These are phyloP conservation scores for Uronychia binucleata DNA, from an alignment of 73 alveolate genomes.

Conservation along the genomic window DNA sequence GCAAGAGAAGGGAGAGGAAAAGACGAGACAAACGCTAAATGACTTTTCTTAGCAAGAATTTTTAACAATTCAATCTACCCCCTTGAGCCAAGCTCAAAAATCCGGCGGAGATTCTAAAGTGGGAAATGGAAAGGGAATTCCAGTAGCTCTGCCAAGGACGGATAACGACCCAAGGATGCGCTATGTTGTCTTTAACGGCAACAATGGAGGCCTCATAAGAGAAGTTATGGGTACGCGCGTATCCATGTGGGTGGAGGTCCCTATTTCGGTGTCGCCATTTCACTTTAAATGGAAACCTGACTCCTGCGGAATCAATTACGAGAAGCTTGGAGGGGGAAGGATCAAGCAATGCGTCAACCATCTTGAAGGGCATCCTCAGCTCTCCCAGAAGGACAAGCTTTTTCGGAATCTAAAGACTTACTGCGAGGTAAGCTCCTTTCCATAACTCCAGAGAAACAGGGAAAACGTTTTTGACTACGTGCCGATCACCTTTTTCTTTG, in stretches of 20 bases:
- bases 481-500: slow-evolving; percentile 32
- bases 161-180: neutral
- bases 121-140: too few relatives aligned
- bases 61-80: too few relatives aligned
- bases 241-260: neutral
- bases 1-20: too few relatives aligned
- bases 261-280: neutral
- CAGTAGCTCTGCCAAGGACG: too few relatives aligned
- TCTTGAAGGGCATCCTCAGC: slow-evolving; percentile 25
- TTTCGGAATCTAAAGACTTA: slow-evolving; percentile 34
- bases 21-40: too few relatives aligned
- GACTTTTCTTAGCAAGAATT: too few relatives aligned
- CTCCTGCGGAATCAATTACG: neutral
- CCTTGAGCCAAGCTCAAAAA: too few relatives aligned
- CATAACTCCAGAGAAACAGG: neutral
- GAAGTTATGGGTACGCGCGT: neutral
- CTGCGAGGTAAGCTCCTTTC: slow-evolving; percentile 15
- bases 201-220: neutral
- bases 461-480: slow-evolving; percentile 30
- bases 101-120: too few relatives aligned
- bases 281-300: neutral
- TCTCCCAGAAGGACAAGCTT: slow-evolving; percentile 24
- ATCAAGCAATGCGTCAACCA: slow-evolving; percentile 40
- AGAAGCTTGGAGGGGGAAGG: neutral
- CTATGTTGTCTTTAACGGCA: neutral